Base-by-base conservation (phyloP, 345 rosid genomes). In the Aquilaria yunnanensis region DNA sequence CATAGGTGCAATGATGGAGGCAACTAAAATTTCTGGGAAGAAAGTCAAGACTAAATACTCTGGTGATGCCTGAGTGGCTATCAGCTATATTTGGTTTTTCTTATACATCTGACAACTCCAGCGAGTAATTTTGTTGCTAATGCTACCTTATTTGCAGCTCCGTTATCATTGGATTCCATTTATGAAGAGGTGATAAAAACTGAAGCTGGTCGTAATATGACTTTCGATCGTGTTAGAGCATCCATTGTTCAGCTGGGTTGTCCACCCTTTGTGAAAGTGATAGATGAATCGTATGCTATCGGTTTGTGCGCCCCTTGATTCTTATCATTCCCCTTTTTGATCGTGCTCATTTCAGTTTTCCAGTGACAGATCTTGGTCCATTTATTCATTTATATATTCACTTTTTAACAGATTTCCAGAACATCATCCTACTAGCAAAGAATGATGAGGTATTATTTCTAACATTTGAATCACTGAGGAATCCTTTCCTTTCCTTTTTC, bases 111-210 rank as follows among this genome's bases (percentile, higher is more conserved):
- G 2, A 56, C 67, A 32, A 62, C 70, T 61, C 12, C 41, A 50
- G 13, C 45, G 16, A 31, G 30, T 63, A 12, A 12, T 63, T 29
- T 54, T 65, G 10, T 63, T 61, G 14, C 61, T 71, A 62, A 72
- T 60, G 14, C 23, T 63, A 29, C 45, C 67, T 50, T 60, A 11
- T 60, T 74, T 89, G 72, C 85, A 90, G 97, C 59, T 79, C 76
- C 92, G 6, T 66, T 90, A 70, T 82, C 89, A 9, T 41, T 86
- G 43, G 74, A 79, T 74, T 64, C 90, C 57, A 85, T 94, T 46
- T 94, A 79, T 60, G 96, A 82, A 68, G 97, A 88, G 77, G 88
- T 88, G 62, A 86, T 88, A 74, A 85, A 85, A 77, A 79, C 72
- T 69, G 90, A 82, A 75, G 85, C 75, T 55, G 94, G 90, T 56